Conservation (phyloP, 2,329 filamentous ascomycete genomes). For the Lasiodiplodia hormozganensis region DNA sequence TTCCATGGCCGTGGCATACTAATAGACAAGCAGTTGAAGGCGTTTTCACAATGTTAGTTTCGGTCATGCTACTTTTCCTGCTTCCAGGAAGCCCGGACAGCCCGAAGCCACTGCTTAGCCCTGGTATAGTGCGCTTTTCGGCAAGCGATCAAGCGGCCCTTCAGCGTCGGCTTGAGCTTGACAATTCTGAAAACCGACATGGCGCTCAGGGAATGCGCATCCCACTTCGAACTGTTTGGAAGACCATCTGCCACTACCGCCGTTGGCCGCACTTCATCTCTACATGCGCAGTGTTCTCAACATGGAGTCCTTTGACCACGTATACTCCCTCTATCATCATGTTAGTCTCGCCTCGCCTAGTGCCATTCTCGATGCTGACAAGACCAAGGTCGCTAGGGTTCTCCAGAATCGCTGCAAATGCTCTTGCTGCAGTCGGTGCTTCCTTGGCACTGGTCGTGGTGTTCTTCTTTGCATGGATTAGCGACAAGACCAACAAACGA, state of each 20-base stretch:
- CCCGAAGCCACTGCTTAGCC: slow-evolving; percentile 49
- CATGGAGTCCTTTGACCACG: slow-evolving; percentile 60
- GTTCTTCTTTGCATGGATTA: slow-evolving; percentile 57
- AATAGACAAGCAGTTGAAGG: slow-evolving; percentile 49
- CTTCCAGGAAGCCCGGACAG: slow-evolving; percentile 53
- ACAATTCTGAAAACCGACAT: slow-evolving; percentile 41
- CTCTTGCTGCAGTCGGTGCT: slow-evolving; percentile 51
- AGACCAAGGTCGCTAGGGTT: slow-evolving; percentile 50
- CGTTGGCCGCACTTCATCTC: slow-evolving; percentile 57
- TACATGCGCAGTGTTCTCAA: slow-evolving; percentile 60
- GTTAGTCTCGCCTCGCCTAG: neutral
- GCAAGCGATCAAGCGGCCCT: slow-evolving; percentile 44
- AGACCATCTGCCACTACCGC: slow-evolving; percentile 53
- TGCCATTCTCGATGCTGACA: neutral
- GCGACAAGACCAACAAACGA: slow-evolving; percentile 54
- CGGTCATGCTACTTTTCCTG: slow-evolving; percentile 50
- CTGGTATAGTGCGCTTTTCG: slow-evolving; percentile 50
- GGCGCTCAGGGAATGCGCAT: slow-evolving; percentile 48
- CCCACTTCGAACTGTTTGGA: slow-evolving; percentile 49
- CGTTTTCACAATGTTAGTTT: slow-evolving; percentile 51
- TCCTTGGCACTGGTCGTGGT: slow-evolving; percentile 57
- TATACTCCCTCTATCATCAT: slow-evolving; percentile 57
- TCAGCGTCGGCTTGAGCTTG: slow-evolving; percentile 44
- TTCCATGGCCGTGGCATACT: too few species aligned
- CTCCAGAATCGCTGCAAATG: slow-evolving; percentile 55